Evolutionary conservation across 139 green algal species (phyloP), one percentile per base, ranked within the genome.

Genomic region (Pycnococcus provasolii): DNA sequence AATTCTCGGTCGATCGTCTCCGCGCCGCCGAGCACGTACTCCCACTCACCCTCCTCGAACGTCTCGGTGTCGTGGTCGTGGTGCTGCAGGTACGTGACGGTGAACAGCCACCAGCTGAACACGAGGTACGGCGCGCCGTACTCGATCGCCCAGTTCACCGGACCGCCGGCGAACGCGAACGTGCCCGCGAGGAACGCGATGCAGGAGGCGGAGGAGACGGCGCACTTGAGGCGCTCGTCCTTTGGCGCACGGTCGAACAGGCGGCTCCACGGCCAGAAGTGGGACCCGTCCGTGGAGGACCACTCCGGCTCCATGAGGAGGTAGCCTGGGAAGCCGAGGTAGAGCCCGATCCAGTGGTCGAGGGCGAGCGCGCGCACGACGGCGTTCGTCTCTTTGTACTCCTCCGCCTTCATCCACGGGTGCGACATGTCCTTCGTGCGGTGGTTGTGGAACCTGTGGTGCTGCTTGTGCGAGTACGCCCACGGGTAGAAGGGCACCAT

Each of bases 361-460:
- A 64, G 58, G 37, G 58, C 58, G 6, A 64, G 58, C 4, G n/a
- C 8, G 13, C 58, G 58, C 5, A 64, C 58, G 58, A 64, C n/a
- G 5, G 58, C 6, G 58, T 64, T 46, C 58, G 11, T 15, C 5
- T 64, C 58, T 3, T 8, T 15, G 58, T 64, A 64, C 58, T 46
- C 9, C 58, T 64, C 58, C 39, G 41, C 41, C 3, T 3, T 64
- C 58, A 46, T 51, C 58, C 58, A 64, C 58, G 40, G 40, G 58
- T 64, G 58, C 41, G 41, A 51, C 58, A 64, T 64, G 42, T 64
- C 58, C 58, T 48, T 64, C 39, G 7, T 39, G 8, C 40, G 9
- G 58, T 70, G 43, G 63, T 70, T 70, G 46, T 51, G 43, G 47
- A 60, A 53, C 63, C n/a, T 13, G 47, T 70, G 63, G 63, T 70